Evolutionary conservation across 352 stramenopile species (phyloP).

Genomic region (Phytophthora pisi): DNA sequence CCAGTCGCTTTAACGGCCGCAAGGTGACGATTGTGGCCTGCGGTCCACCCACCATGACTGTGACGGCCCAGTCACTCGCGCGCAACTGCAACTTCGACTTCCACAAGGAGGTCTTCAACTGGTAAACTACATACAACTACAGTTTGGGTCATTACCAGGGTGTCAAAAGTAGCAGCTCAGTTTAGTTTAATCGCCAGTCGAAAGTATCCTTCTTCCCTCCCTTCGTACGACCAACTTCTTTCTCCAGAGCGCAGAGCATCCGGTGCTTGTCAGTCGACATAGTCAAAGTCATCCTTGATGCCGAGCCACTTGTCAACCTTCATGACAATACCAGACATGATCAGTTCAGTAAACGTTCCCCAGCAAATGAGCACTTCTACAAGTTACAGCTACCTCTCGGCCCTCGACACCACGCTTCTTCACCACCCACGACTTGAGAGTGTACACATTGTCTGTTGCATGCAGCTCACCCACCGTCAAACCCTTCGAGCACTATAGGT

Average conservation of each 20-base stretch:
- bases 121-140: slow-evolving; percentile 43
- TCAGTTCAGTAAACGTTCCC: not conserved
- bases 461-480: not conserved
- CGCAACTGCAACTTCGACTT: slow-evolving; percentile 75
- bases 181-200: slow-evolving; percentile 27
- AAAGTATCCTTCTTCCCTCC: slow-evolving; percentile 24
- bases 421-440: slow-evolving; percentile 79
- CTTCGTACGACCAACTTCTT: slow-evolving; percentile 1
- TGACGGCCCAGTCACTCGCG: slow-evolving; percentile 69
- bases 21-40: slow-evolving; percentile 77
- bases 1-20: slow-evolving; percentile 59
- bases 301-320: slow-evolving; percentile 88
- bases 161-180: slow-evolving; percentile 6
- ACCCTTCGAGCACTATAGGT: not conserved
- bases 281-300: slow-evolving; percentile 89
- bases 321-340: not conserved
- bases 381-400: slow-evolving; percentile 46
- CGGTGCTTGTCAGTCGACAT: slow-evolving; percentile 55
- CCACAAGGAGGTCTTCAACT: slow-evolving; percentile 87
- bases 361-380: not conserved
- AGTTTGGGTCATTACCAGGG: slow-evolving; percentile 17
- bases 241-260: not conserved
- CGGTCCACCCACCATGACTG: slow-evolving; percentile 72
- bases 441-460: slow-evolving; percentile 78
- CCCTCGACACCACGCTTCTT: slow-evolving; percentile 75